Percentiles rank a stretch among this genome's conserved stretches.
phyloP scores from a whole-genome alignment of 1,139 yeast genomes.

The Ogataea hybrid region DNA sequence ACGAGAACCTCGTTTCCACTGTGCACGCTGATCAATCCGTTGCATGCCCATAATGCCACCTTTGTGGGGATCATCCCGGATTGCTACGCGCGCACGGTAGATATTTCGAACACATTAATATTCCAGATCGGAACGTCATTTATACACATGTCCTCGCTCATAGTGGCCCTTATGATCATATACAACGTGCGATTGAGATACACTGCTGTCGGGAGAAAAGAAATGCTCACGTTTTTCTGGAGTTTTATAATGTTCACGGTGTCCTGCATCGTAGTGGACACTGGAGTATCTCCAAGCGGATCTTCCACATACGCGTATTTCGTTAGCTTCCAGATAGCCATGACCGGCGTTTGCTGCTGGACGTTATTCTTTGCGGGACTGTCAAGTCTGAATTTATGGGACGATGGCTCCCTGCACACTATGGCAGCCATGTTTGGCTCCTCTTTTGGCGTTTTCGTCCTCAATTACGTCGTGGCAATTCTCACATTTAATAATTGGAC shows the following conservation, averaged over 20 bases:
- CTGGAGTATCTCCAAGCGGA: conserved; percentile 91
- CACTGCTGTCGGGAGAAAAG: conserved; percentile 91
- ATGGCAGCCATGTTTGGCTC: conserved; percentile 54
- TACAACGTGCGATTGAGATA: conserved; percentile 79
- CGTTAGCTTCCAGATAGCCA: conserved; percentile 76
- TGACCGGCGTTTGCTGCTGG: conserved; percentile 69
- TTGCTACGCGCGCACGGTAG: conserved; percentile 86
- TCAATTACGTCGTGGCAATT: conserved; percentile 65
- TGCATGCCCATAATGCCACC: conserved; percentile 17
- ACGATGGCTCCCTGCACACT: conserved; percentile 77
- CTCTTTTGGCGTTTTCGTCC: conserved; percentile 51
- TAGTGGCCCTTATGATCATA: conserved; percentile 66
- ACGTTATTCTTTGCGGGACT: conserved; percentile 71
- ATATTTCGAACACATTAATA: conserved; percentile 85
- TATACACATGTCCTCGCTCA: conserved; percentile 72
- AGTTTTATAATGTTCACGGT: conserved; percentile 55
- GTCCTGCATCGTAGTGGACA: conserved; percentile 73
- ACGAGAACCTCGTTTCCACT: conserved; percentile 70
- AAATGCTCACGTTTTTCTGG: conserved; percentile 75
- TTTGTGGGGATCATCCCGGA: conserved; percentile 61
- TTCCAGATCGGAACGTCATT: conserved; percentile 90
- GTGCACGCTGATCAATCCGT: conserved; percentile 60
- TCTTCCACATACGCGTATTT: conserved; percentile 73
- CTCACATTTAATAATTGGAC: conserved; percentile 74
- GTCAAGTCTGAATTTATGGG: conserved; percentile 87